Percentiles rank a stretch among this genome's conserved stretches.
Conservation (phyloP, 768 basidiomycete genomes). For the Floccularia luteovirens region DNA sequence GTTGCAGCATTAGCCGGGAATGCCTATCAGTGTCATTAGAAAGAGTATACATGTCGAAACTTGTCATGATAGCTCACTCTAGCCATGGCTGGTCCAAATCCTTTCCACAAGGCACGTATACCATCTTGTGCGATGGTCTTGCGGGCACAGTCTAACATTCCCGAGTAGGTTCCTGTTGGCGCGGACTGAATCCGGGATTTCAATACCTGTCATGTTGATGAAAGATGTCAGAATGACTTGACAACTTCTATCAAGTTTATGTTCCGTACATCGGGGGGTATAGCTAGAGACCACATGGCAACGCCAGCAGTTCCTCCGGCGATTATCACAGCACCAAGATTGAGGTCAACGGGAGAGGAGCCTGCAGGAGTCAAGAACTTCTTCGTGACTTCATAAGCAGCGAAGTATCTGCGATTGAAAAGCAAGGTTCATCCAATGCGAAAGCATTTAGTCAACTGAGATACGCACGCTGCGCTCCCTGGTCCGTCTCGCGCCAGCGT, state of each 20-base stretch:
- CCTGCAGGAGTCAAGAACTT: constrained; percentile 77
- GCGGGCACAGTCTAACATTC: constrained; percentile 84
- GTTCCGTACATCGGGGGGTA: constrained; percentile 93
- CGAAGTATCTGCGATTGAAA: constrained; percentile 69
- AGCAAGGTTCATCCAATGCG: constrained; percentile 6
- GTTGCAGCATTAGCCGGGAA: constrained; percentile 97
- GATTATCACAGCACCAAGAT: constrained; percentile 78
- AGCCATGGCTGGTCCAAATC: constrained; percentile 96
- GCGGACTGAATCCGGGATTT: constrained; percentile 96
- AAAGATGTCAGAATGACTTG: constrained; percentile 2
- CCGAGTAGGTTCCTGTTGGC: constrained; percentile 95
- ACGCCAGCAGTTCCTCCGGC: constrained; percentile 94
- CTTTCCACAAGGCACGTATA: constrained; percentile 86
- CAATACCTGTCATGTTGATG: constrained; percentile 69
- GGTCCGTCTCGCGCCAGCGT: constrained; percentile 94
- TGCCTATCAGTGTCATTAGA: constrained; percentile 38
- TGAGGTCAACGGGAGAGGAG: constrained; percentile 71
- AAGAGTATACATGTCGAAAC: neutral
- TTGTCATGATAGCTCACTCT: constrained; percentile 42
- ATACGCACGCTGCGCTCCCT: constrained; percentile 86
- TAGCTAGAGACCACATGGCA: constrained; percentile 97
- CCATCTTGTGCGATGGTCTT: constrained; percentile 93
- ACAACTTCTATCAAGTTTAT: constrained; percentile 1
- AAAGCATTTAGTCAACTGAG: constrained; percentile 3
- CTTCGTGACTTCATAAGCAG: constrained; percentile 93